phyloP scores from a whole-genome alignment of 2,329 filamentous ascomycete genomes.

The Sclerotinia borealis region DNA sequence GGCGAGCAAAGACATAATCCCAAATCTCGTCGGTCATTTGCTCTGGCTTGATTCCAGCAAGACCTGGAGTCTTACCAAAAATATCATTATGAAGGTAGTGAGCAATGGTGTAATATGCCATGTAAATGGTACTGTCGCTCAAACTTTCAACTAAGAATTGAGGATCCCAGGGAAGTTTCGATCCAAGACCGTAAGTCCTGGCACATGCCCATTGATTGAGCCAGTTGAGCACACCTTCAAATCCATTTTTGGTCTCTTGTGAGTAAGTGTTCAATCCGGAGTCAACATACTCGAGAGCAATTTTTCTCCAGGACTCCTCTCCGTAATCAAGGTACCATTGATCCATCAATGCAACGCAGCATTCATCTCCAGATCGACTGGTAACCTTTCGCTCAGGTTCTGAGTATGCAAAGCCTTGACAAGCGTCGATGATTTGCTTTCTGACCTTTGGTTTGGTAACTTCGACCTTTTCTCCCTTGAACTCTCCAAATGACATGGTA shows the following conservation, averaged over 20 bases:
- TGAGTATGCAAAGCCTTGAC: constrained; percentile 82
- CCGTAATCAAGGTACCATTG: constrained; percentile 99
- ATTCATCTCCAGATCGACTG: constrained; percentile 84
- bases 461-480: constrained; percentile 80
- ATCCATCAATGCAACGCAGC: constrained; percentile 86
- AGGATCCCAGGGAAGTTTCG: constrained; percentile 89
- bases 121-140: constrained; percentile 89
- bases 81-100: constrained; percentile 74
- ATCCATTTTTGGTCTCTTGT: constrained; percentile 69
- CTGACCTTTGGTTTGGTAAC: constrained; percentile 81
- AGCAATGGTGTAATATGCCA: constrained; percentile 68
- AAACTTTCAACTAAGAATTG: constrained; percentile 88
- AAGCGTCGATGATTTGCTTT: constrained; percentile 67
- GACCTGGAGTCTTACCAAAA: constrained; percentile 68
- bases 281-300: constrained; percentile 66
- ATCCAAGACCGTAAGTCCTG: constrained; percentile 84
- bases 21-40: constrained; percentile 94
- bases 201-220: constrained; percentile 94
- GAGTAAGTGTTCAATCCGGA: constrained; percentile 74
- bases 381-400: constrained; percentile 89
- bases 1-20: constrained; percentile 88
- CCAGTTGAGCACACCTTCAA: constrained; percentile 85
- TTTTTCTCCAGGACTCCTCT: constrained; percentile 77
- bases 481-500: constrained; percentile 80
- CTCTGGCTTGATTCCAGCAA: constrained; percentile 63